Base-by-base conservation (phyloP, 2,329 filamentous ascomycete genomes). In the Cercospora sesami region DNA sequence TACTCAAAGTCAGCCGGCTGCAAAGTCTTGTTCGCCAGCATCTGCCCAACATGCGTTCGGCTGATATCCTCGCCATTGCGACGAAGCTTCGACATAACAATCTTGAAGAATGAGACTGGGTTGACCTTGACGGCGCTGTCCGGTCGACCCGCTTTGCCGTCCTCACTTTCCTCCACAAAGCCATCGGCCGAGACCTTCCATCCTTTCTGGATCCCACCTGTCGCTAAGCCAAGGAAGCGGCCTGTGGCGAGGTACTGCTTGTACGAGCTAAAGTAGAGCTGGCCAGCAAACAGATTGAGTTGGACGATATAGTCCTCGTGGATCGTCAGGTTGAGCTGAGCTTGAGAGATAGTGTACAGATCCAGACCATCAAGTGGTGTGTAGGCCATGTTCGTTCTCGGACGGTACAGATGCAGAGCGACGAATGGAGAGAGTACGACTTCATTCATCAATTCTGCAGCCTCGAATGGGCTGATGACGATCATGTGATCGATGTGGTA, bases 251-350 rank as follows among this genome's bases (percentile, higher is more conserved):
- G 69, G 69, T 92, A 93, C 63, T 91, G 84, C 0, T 78, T 67
- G 53, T 82, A 86, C 0, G 81, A 83, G 0, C 75, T 76, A 9
- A 92, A 80, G 71, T 92, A 92, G 0, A 92, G 80, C 64, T 90
- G 88, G 0, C 90, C 90, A 0, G 90, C 81, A 64, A 93, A 92
- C 0, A 92, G 78, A 53, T 90, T 89, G 0, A 92, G 81, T 65
- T 86, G 81, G 0, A 81, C 77, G 0, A 79, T 75, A 0, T 86
- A 73, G 0, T 65, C 74, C 9, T 72, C 75, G 12, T 71, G 73
- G 4, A 76, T 60, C 16, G 12, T 21, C 10, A 51, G 45, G 1
- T 7, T 36, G 1, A 62, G 28, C 33, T 30, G 21, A 4, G 10
- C 28, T 2, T 12, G 16, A 8, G 82, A 80, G 1, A 83, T 65